These are phyloP conservation scores for Coprinellus micaceus DNA, from an alignment of 768 basidiomycete genomes.

Conservation along the genomic window DNA sequence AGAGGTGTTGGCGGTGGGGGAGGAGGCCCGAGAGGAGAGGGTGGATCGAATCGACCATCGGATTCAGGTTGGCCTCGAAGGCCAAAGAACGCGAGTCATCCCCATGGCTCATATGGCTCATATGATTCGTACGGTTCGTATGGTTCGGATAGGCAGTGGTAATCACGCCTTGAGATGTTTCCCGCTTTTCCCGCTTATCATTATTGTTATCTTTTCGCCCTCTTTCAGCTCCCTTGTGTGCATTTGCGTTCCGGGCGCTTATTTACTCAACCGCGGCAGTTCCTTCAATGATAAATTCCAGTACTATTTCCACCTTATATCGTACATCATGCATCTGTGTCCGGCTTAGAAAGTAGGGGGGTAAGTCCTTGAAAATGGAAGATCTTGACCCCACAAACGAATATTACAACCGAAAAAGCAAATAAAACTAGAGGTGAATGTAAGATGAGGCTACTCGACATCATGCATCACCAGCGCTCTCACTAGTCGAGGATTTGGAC, in stretches of 20 bases:
- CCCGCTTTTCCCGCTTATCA: constrained; percentile 8
- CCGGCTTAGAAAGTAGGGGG: too few relatives aligned
- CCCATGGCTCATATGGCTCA: neutral
- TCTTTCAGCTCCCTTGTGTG: neutral
- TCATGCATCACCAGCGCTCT: too few relatives aligned
- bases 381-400: too few relatives aligned
- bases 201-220: constrained; percentile 10
- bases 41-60: constrained; percentile 34
- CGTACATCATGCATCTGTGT: too few relatives aligned
- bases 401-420: too few relatives aligned
- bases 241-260: neutral
- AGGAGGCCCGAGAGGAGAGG: constrained; percentile 20
- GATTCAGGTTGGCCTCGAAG: constrained; percentile 61
- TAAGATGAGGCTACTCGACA: too few relatives aligned
- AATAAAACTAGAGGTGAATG: too few relatives aligned
- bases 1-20: constrained; percentile 31
- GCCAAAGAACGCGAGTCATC: constrained; percentile 27
- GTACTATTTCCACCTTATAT: too few relatives aligned
- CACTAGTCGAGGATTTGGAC: constrained; percentile 57
- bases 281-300: neutral
- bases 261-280: too few relatives aligned
- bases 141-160: constrained; percentile 16
- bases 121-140: neutral
- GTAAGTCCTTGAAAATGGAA: too few relatives aligned
- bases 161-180: constrained; percentile 1